Evolutionary conservation across 306 rosid genomes (phyloP), one percentile per base, ranked within the genome.

Genomic region (Quercus aquifolioides): DNA sequence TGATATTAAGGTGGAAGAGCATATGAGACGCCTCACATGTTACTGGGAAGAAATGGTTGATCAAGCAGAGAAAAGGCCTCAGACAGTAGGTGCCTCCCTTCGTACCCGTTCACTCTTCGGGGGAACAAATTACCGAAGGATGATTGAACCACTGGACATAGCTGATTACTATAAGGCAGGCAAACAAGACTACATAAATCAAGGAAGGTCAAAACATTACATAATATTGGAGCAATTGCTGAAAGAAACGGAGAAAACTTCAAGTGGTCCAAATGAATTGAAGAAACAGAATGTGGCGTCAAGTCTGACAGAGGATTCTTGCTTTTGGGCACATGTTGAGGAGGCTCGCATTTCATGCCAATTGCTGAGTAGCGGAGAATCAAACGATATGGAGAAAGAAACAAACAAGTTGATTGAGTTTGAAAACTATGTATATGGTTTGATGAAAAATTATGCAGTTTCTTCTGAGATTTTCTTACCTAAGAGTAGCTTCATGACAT

Each of bases 261-360:
- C 38, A 55, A 46, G 0, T 5, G 17, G 0, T 21, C 18, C 78
- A n/a, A 76, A 57, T 19, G 68, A 19, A 2, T 2, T 10, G 30
- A 81, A 68, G 10, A 83, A 12, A 35, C 58, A 73, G 43, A 71
- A 60, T 10, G 88, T 90, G 64, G 70, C 74, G 15, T 41, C 76
- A 15, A 76, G 71, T 77, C 80, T 90, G 49, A 94, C 89, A 4
- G 41, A 84, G 33, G 97, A 90, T 84, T 89, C 97, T n/a, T 89
- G 94, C 83, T 94, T 94, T 69, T 90, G 96, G 96, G 92, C 89
- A 33, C 64, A 65, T 11, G 94, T 92, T 31, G 98, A 94, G 82
- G 93, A 90, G 70, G 92, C 94, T 59, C 74, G 52, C 13, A 68
- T 86, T 26, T 79, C 38, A 5, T 85, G 87, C 74, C 7, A 76